Conservation (phyloP, 306 rosid genomes). For the Vigna unguiculata region DNA sequence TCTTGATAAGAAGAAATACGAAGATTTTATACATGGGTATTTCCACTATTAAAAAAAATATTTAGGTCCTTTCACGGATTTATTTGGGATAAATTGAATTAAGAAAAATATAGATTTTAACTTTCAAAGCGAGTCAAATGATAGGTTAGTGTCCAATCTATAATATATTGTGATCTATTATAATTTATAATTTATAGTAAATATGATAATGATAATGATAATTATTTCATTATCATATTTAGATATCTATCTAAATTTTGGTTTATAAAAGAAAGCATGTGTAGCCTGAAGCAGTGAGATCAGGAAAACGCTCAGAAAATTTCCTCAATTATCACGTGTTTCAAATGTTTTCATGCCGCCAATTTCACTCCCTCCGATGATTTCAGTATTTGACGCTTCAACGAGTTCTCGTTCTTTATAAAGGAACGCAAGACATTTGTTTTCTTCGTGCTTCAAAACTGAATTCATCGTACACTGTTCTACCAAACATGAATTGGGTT, state of each 20-base stretch:
- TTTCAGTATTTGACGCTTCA: not conserved
- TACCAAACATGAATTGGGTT: constrained; percentile 67
- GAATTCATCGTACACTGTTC: not conserved
- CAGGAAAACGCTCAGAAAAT: not conserved
- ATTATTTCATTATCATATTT: no score
- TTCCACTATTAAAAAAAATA: not conserved
- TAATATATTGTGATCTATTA: no score
- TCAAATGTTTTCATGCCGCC: not conserved
- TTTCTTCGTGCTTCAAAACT: not conserved
- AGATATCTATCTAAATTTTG: not conserved
- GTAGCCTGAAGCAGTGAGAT: not conserved
- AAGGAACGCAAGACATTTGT: no score
- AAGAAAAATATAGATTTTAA: not conserved
- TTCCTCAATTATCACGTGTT: constrained; percentile 2
- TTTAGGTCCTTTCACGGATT: not conserved
- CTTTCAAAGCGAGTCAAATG: not conserved
- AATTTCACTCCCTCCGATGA: not conserved
- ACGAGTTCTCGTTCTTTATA: not conserved
- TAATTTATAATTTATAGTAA: no score
- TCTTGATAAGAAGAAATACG: not conserved
- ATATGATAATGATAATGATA: not conserved
- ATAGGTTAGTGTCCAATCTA: no score
- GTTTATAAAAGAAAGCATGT: not conserved
- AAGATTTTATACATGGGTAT: no score
- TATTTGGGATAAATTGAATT: not conserved